These are phyloP conservation scores for Xylariaceae sp. DNA, from an alignment of 2,329 filamentous ascomycete genomes.

Conservation along the genomic window DNA sequence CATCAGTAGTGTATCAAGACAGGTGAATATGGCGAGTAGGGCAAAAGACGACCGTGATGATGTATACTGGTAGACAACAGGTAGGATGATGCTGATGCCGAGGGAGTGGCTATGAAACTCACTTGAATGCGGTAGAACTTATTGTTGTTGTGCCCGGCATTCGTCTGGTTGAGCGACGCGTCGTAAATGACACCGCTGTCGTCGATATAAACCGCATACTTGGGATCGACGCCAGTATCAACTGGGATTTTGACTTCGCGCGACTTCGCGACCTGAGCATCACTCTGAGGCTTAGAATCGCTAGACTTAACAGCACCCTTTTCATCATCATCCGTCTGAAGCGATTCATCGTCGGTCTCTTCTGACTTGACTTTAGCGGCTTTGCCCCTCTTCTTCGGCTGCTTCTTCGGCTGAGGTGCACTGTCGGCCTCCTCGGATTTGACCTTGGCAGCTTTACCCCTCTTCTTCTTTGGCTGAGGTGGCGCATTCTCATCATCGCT, in stretches of 20 bases:
- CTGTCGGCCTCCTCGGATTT: constrained; percentile 10
- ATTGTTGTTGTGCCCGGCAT: constrained; percentile 67
- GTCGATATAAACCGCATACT: constrained; percentile 60
- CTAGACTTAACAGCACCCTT: neutral
- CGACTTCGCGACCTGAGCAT: constrained; percentile 44
- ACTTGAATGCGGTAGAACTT: constrained; percentile 77
- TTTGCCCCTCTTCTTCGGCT: constrained; percentile 14
- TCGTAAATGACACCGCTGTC: constrained; percentile 65
- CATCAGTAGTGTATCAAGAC: constrained; percentile 2
- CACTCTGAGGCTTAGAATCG: constrained; percentile 19
- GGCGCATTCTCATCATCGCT: constrained; percentile 25
- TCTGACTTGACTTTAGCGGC: neutral
- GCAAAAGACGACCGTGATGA: neutral
- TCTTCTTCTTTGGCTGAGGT: constrained; percentile 27
- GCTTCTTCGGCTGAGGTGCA: constrained; percentile 14
- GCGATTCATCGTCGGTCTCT: neutral
- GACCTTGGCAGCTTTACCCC: constrained; percentile 29
- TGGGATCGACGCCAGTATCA: constrained; percentile 39
- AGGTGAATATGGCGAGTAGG: neutral
- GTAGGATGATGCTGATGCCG: neutral
- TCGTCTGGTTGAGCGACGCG: constrained; percentile 73
- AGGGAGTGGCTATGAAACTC: constrained; percentile 11
- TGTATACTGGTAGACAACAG: neutral
- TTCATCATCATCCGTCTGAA: neutral
- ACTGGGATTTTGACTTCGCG: constrained; percentile 44